A percentile compares a stretch with the other conserved stretches of the same genome.
These are phyloP conservation scores for Fusarium hainanense DNA, from an alignment of 2,329 filamentous ascomycete species.

Conservation along the genomic window DNA sequence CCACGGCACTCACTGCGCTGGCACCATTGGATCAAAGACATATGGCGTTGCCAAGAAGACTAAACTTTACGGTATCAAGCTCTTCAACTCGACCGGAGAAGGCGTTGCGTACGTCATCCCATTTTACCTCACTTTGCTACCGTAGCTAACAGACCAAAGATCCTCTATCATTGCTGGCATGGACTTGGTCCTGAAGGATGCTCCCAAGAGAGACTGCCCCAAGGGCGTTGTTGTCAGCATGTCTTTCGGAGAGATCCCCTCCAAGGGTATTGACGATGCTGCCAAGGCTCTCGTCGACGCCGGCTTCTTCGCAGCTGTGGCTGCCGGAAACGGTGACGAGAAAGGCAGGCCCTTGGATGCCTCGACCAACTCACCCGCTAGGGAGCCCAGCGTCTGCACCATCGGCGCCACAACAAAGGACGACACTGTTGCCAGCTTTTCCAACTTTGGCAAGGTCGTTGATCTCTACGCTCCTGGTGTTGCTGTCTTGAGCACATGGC, in stretches of 20 bases:
- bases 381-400: constrained; percentile 2
- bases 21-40: constrained; percentile 1
- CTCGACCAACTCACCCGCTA: neutral
- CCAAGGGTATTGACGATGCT: neutral
- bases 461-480: constrained; percentile 8
- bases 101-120: neutral
- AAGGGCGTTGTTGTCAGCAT: constrained; percentile 8
- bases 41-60: constrained; percentile 5
- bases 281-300: neutral
- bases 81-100: neutral
- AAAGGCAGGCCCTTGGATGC: neutral
- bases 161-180: constrained; percentile 13
- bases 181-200: neutral
- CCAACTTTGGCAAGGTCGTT: constrained; percentile 7
- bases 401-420: constrained; percentile 1
- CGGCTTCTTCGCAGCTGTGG: constrained; percentile 1
- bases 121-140: rapidly evolving
- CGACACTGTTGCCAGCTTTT: neutral
- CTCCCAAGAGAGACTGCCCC: neutral
- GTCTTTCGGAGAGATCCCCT: neutral
- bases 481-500: neutral
- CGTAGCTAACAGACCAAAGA: neutral
- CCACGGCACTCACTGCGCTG: constrained; percentile 8
- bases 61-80: constrained; percentile 7
- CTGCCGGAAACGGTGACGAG: neutral